Evolutionary conservation across 2,329 filamentous ascomycete genomes (phyloP), one percentile per base, ranked within the genome.

Genomic region (Diaporthe sp.): DNA sequence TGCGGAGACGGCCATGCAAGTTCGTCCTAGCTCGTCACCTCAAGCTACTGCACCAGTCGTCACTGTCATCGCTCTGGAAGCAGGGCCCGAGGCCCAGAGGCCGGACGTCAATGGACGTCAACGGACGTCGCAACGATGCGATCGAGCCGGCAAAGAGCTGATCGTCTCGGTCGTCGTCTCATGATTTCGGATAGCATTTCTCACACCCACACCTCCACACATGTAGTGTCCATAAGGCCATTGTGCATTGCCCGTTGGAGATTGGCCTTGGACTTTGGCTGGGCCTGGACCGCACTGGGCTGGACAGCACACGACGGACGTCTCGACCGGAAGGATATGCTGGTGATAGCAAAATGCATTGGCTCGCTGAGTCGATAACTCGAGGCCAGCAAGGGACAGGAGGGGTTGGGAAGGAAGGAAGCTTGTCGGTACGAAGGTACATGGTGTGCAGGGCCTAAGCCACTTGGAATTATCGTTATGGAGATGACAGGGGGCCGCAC

Each of bases 1-100:
- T 70, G 65, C 49, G 65, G 65, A 70, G 65, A 70, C n/a, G 65
- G 49, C 65, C 65, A 70, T 70, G 65, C 65, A 70, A 70, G 65
- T 70, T 70, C 49, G 65, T 70, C 65, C 65, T 70, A 55, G 65
- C 49, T 70, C 65, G 34, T 70, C 65, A 70, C 65, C 65, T 20
- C 34, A 70, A 70, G 65, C 65, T 70, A 70, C 65, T 70, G 65
- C 65, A 70, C 28, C 49, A 70, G 65, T 55, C 65, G 49, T 70
- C 65, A 70, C 65, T 70, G 47, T 70, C 65, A 70, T 70, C 65
- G 65, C 65, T 70, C 34, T 53, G 65, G 34, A 42, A 25, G 49
- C 65, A 70, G 65, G 63, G 65, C 65, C 65, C 65, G 65, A 70
- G 65, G 17, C 65, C 65, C 65, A 70, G 47, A 42, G 65, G 47